These are phyloP conservation scores for Terfezia claveryi DNA, from an alignment of 495 filamentous ascomycete species.

Conservation along the genomic window DNA sequence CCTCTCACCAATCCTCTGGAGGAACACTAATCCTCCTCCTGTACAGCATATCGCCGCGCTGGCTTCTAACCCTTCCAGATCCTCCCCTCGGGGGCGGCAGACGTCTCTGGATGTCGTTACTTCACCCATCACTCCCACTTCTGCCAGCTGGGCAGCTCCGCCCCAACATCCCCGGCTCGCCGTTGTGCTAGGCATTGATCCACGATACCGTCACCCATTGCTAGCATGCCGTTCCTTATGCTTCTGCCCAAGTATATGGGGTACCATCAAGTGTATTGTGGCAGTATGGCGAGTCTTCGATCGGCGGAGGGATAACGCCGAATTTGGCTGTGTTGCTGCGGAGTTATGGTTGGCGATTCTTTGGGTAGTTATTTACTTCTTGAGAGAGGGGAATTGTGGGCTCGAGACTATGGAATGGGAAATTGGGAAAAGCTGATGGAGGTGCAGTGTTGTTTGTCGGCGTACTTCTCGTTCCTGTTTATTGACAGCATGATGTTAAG, in stretches of 20 bases:
- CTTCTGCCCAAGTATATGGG: constrained; percentile 18
- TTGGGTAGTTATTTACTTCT: constrained; percentile 39
- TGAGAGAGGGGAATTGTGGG: not conserved
- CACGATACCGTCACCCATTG: constrained; percentile 39
- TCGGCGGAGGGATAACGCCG: not conserved
- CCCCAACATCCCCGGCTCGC: constrained; percentile 39
- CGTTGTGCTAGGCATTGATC: constrained; percentile 39
- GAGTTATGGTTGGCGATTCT: constrained; percentile 62
- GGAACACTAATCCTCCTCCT: too few species aligned
- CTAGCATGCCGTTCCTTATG: constrained; percentile 35
- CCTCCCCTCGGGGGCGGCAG: constrained; percentile 6
- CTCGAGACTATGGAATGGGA: not conserved
- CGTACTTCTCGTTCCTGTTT: constrained; percentile 73
- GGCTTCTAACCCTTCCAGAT: constrained; percentile 2
- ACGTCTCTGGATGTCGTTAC: not conserved
- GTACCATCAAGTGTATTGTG: constrained; percentile 11
- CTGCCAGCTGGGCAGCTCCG: constrained; percentile 3
- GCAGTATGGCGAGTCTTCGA: constrained; percentile 4
- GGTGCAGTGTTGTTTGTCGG: constrained; percentile 55
- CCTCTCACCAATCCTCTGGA: too few species aligned
- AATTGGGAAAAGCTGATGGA: constrained; percentile 1
- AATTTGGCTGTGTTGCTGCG: constrained; percentile 10
- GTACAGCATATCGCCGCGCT: too few species aligned
- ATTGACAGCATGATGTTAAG: constrained; percentile 83
- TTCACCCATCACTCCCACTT: not conserved